Base-by-base conservation (phyloP, 2,329 filamentous ascomycete species). In the Ophiobolus disseminans region DNA sequence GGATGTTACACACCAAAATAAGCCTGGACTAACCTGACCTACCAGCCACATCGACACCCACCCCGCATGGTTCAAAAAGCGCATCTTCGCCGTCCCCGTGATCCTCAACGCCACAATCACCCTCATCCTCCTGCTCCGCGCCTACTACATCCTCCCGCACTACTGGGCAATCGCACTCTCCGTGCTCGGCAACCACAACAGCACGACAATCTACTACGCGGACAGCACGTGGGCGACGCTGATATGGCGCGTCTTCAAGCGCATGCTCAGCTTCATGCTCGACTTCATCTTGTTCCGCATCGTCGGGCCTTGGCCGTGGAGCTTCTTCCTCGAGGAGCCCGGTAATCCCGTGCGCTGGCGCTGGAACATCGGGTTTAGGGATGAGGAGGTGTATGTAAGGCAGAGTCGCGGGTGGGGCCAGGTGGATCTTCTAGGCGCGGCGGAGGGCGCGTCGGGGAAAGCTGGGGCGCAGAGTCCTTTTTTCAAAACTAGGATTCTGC, bases 41-140 rank as follows among this genome's bases (percentile, higher is more conserved):
- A n/a, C n/a, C n/a, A n/a, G n/a, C n/a, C 91, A 96, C 77, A 79
- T 96, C 73, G 92, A 97, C 78, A 76, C 75, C 51, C 86, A 88
- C 53, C 85, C 86, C 0, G 73, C 75, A 16, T 79, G 80, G 21
- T 85, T 92, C 75, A 97, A 97, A 76, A 84, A 84, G 69, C 88
- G 90, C 65, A 88, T 95, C 63, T 97, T 96, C 74, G 64, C 85
- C 38, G 86, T 96, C 1, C 91, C 92, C 13, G 80, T 91, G 14
- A 72, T 86, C 14, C 85, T 96, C 75, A 97, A 97, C 73, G 48
- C 88, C 25, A 74, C 77, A 58, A 85, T 97, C 48, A 76, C 80
- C 7, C 65, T 79, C 2, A 73, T 90, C 23, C 85, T 96, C 60
- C 60, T 80, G 49, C 85, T 85, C 78, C 87, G 92, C 56, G 76